Base-by-base conservation (phyloP, 2,329 filamentous ascomycete species). In the Aspergillus clavatus region DNA sequence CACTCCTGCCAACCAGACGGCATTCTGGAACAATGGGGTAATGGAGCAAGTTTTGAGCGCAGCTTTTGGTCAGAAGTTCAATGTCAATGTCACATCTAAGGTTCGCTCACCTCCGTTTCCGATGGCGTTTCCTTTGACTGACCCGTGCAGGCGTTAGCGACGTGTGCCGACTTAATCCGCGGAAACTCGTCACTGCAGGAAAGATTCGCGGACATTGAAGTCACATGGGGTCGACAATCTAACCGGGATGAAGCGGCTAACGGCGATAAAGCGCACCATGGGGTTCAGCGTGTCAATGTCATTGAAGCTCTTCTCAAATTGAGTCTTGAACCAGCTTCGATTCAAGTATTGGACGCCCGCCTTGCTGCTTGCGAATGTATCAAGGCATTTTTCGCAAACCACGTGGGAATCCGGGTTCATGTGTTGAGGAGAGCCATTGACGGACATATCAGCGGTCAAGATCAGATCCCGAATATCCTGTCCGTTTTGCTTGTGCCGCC, bases 301-400 rank as follows among this genome's bases (percentile, higher is more conserved):
- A 95, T 98, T 58, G 91, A 97, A 66, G 93, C 88, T 1, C 74
- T 98, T 14, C 75, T 98, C 38, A 89, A 96, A 56, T 72, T 96
- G 35, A 83, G 86, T 0, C 73, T 98, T 7, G 83, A 83, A 45
- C 74, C 85, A 18, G 77, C 84, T 23, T 73, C 83, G 0, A 70
- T 80, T 16, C 77, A 83, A 42, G 76, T 86, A 27, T 86, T 95
- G 55, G 85, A 95, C 65, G 75, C 91, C 28, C 83, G 93, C 19
- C 80, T 89, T 59, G 87, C 91, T 16, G 89, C 88, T 18, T 93
- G 87, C 63, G 85, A 91, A 57, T 95, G 91, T 59, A 81, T 98
- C 50, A 90, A 95, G 66, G 89, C 93, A 2, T 98, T 98, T 66
- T 89, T 96, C 58, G 82, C 80, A 57, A 82, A 85, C 37, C 90